These are phyloP conservation scores for Talaromyces liani DNA, from an alignment of 495 filamentous ascomycete genomes.

Conservation along the genomic window DNA sequence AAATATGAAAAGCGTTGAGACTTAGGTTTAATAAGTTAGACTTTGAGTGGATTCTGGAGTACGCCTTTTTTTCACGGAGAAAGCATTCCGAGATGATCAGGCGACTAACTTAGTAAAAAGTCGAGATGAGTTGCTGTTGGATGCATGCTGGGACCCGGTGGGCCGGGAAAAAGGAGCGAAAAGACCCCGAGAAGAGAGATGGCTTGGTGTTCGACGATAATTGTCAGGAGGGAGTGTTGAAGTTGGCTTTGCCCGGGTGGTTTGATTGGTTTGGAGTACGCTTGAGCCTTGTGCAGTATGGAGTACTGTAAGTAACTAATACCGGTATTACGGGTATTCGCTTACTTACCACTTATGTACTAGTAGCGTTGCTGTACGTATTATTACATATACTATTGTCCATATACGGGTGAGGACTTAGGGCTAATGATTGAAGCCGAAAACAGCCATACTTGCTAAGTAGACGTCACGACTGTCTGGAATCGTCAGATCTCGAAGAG, in stretches of 20 bases:
- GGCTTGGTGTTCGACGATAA: not conserved
- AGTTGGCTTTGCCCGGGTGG: not conserved
- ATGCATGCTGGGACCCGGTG: not conserved
- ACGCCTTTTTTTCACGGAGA: not conserved
- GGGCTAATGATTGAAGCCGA: not conserved
- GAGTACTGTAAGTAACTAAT: not conserved
- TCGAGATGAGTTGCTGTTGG: not conserved
- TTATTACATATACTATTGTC: not conserved
- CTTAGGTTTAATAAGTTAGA: not conserved
- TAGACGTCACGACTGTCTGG: not conserved
- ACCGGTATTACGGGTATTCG: not conserved
- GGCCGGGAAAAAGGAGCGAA: not conserved
- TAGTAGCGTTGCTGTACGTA: not conserved
- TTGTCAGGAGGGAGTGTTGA: not conserved
- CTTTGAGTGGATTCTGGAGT: not conserved
- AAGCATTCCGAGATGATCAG: not conserved
- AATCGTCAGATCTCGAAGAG: not conserved
- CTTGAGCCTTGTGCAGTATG: not conserved
- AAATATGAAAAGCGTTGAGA: not conserved
- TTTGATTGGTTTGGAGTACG: not conserved
- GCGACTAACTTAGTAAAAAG: not conserved
- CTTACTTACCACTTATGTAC: not conserved
- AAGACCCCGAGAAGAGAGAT: not conserved
- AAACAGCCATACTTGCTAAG: not conserved
- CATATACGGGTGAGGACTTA: not conserved